Evolutionary conservation across 495 filamentous ascomycete species (phyloP), one percentile per base, ranked within the genome.

Genomic region (Podospora conica): DNA sequence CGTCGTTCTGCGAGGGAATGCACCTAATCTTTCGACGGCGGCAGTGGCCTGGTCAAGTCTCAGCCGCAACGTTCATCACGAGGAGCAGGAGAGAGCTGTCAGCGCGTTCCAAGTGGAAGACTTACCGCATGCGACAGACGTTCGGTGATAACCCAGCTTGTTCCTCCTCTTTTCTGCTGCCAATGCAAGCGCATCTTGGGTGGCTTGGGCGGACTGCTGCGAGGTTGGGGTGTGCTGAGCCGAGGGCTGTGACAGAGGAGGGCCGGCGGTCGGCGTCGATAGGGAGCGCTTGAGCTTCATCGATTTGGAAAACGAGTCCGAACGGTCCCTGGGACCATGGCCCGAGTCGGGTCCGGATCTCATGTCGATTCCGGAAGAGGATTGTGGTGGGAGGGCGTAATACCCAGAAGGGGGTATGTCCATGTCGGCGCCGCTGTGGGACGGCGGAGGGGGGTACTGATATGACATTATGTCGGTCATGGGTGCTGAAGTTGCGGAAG

Each of bases 51-150:
- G 15, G 22, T 22, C 58, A 21, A 66, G 56, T 33, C 33, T 74
- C 33, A 75, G 71, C 60, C 53, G 9, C 27, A 62, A 66, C 1
- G 9, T 22, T 20, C 1, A 21, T 27, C 57, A 7, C 12, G 21
- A 54, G 28, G 29, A 21, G 56, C 9, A 40, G 40, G 40, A n/a
- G 55, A 66, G 24, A 40, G 18, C 25, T 48, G 10, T 28, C 22
- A 40, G 29, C 23, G 40, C 18, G 20, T 40, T 61, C 40, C 56
- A 58, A 60, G 58, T 58, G 64, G 66, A 69, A 65, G 40, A 88
- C 93, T 87, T 84, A 98, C 95, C 90, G 83, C 95, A 98, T 69
- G 95, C 95, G 75, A 98, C 92, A 64, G 95, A 96, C 40, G 93
- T 97, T 65, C 95, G 88, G 82, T 97, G 94, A 77, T 98, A 98